Conservation (phyloP, 2,329 filamentous ascomycete species). For the Colletotrichum tamarilloi region DNA sequence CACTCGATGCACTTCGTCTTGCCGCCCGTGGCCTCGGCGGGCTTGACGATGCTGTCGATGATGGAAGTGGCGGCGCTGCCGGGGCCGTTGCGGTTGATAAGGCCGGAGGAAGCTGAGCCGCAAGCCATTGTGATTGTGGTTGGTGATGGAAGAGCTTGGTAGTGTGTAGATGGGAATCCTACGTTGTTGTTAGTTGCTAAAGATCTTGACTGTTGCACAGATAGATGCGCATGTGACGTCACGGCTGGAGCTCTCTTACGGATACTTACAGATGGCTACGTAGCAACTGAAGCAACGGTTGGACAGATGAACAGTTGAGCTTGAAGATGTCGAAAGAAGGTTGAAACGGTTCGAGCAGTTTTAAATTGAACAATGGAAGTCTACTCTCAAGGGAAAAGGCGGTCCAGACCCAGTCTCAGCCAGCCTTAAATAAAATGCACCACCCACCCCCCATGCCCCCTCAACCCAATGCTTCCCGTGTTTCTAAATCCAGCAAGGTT, state of each 20-base stretch:
- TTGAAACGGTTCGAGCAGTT: neutral
- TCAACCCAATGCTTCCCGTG: constrained; percentile 17
- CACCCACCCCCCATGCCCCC: neutral
- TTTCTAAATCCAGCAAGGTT: constrained; percentile 27
- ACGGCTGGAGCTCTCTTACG: neutral
- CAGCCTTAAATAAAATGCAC: constrained; percentile 29
- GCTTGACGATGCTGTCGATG: constrained; percentile 63
- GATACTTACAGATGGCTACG: neutral
- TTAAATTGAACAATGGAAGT: neutral
- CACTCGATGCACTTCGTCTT: constrained; percentile 63
- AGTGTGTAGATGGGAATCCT: neutral
- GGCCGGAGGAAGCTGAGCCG: constrained; percentile 43
- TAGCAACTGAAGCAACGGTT: neutral
- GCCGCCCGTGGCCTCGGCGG: constrained; percentile 51
- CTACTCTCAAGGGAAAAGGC: constrained; percentile 4
- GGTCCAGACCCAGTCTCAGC: constrained; percentile 11
- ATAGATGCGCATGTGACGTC: constrained; percentile 14
- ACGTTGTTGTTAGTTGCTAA: neutral
- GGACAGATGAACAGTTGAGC: neutral
- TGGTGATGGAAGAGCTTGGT: neutral
- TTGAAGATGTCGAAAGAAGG: neutral
- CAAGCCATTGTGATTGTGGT: constrained; percentile 43
- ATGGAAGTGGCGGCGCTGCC: constrained; percentile 61
- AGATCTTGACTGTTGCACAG: neutral
- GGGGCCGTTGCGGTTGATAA: constrained; percentile 57